Evolutionary conservation across 2,329 filamentous ascomycete genomes (phyloP).

Genomic region (Xylaria digitata): DNA sequence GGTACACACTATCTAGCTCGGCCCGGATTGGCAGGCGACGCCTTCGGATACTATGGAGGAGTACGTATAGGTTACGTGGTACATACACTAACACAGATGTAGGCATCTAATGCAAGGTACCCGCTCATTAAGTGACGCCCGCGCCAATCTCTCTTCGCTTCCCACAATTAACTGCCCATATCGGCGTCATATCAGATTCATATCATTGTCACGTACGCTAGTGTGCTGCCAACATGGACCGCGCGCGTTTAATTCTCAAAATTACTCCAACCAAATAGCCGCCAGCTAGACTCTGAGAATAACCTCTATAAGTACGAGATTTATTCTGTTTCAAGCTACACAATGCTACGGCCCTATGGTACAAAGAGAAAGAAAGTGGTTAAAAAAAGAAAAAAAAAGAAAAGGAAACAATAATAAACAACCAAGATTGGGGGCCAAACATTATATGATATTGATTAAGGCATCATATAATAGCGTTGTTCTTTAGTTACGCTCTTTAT

Average conservation of each 20-base stretch:
- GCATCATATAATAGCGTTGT: background rate
- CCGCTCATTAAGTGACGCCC: constrained; percentile 18
- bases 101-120: constrained; percentile 31
- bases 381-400: no score
- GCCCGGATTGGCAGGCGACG: constrained; percentile 13
- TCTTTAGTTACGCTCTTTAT: background rate
- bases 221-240: constrained; percentile 8
- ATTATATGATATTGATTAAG: background rate
- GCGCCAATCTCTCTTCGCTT: constrained; percentile 24
- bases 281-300: no score
- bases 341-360: background rate
- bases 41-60: background rate
- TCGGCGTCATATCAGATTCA: background rate
- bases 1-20: no score
- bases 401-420: no score
- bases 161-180: no score
- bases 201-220: constrained; percentile 7
- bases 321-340: constrained; percentile 6
- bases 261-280: constrained; percentile 30
- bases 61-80: no score
- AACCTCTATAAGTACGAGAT: no score
- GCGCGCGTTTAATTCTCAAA: constrained; percentile 35
- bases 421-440: background rate
- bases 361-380: background rate
- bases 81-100: no score